These are phyloP conservation scores for Toxoplasma gondii DNA, from an alignment of 169 alveolate genomes.

Conservation along the genomic window DNA sequence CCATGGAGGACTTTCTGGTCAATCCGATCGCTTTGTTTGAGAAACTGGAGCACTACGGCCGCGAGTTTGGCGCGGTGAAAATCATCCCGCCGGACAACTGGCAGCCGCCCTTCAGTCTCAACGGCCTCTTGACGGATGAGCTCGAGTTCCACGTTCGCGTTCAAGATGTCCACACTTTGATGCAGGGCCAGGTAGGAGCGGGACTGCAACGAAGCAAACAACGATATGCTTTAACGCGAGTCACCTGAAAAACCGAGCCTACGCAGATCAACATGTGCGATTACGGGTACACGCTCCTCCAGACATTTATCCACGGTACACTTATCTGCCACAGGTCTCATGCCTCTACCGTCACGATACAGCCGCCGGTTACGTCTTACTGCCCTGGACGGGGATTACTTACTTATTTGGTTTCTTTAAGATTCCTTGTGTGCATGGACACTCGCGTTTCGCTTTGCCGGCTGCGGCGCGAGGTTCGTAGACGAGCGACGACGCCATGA, in stretches of 20 bases:
- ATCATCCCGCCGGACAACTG: conserved; percentile 83
- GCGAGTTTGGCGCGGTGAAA: conserved; percentile 83
- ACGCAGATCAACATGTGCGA: conserved; percentile 36
- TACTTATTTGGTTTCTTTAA: no score
- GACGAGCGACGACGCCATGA: no score
- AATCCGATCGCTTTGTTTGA: conserved; percentile 27
- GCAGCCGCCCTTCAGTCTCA: conserved; percentile 77
- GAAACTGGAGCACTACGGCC: conserved; percentile 69
- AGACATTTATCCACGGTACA: not conserved
- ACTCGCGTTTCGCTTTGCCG: no score
- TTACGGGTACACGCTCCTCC: not conserved
- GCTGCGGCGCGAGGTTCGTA: no score
- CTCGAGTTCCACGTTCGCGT: conserved; percentile 80
- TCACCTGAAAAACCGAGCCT: conserved; percentile 57
- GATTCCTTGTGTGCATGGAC: no score
- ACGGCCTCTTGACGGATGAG: conserved; percentile 52
- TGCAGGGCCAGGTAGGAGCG: conserved; percentile 75
- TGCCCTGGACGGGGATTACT: no score
- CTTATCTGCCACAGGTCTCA: no score
- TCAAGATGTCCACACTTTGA: conserved; percentile 78
- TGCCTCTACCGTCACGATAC: no score
- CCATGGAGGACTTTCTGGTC: conserved; percentile 19
- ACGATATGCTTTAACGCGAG: conserved; percentile 64
- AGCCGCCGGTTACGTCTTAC: no score
- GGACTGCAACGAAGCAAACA: conserved; percentile 28